Base-by-base conservation (phyloP, 2,329 filamentous ascomycete genomes). In the Aureobasidium pullulans region DNA sequence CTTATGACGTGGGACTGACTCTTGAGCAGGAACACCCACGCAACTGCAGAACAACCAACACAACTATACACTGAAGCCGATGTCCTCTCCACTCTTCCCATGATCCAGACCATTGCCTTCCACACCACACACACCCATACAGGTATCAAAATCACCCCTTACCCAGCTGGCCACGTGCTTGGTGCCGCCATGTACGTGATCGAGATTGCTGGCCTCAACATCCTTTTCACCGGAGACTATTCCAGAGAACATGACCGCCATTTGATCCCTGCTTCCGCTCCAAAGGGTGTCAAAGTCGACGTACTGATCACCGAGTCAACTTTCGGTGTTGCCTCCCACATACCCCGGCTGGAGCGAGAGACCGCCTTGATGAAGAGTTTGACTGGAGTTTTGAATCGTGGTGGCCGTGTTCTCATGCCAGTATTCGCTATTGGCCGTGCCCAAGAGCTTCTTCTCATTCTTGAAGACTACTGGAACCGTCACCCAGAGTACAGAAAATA, bases 121-220 rank as follows among this genome's bases (percentile, higher is more conserved):
- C 89, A 97, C 73, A 97, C 94, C 6, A 99, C 94, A 6, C 93
- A 99, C 69, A 96, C 92, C 8, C 93, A 97, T 64, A 94, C 93
- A 36, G 96, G 91, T 39, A 96, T 99, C 66, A 87, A 91, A 57
- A 96, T 99, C 67, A 99, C 94, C 0, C 94, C 94, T 15, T 97
- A 96, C 67, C 94, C 95, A 3, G 94, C 94, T 7, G 94, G 94
- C 28, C 94, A 99, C 77, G 94, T 99, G n/a, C 82, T 99, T 9
- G 94, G 94, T 40, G 94, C 94, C 11, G 94, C 94, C 67, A 99
- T 99, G 94, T 99, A 96, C 66, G 82, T 97, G 36, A 90, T 99
- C 66, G 93, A 96, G 70, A 99, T 99, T 69, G 94, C 93, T 4
- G 94, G 93, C 0, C 83, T 99, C 61, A 97, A 96, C 68, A 93